These are phyloP conservation scores for Coprinopsis cinerea DNA, from an alignment of 768 basidiomycete genomes.

Conservation along the genomic window DNA sequence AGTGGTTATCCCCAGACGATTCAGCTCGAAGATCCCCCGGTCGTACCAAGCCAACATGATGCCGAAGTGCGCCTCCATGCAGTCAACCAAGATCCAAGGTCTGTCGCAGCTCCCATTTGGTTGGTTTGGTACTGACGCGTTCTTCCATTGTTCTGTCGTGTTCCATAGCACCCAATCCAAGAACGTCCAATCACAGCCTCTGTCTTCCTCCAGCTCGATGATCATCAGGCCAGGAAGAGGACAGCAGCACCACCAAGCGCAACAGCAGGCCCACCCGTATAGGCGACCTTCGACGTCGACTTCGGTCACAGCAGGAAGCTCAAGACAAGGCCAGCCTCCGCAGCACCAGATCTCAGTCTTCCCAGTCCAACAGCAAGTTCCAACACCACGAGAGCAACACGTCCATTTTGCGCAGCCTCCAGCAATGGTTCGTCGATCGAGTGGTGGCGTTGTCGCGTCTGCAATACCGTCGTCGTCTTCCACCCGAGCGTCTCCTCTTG, in stretches of 20 bases:
- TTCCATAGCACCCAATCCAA: neutral
- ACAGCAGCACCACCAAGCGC: conserved; percentile 9
- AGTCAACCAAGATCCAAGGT: conserved; percentile 12
- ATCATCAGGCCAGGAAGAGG: conserved; percentile 13
- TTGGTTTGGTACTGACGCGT: conserved; percentile 2
- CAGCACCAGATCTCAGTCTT: conserved; percentile 2
- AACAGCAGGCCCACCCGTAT: conserved; percentile 22
- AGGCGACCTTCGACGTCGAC: conserved; percentile 19
- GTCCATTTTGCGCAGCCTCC: conserved; percentile 23
- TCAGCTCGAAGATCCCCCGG: conserved; percentile 14
- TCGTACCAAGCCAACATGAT: conserved; percentile 11
- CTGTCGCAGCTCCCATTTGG: conserved; percentile 1
- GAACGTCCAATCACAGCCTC: neutral
- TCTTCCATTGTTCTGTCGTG: neutral
- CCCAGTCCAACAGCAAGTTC: conserved; percentile 4
- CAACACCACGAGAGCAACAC: conserved; percentile 15
- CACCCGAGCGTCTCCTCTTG: conserved; percentile 19
- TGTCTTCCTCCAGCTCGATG: neutral
- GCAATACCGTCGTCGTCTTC: conserved; percentile 18
- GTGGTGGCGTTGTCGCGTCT: conserved; percentile 14
- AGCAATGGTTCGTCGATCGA: conserved; percentile 5
- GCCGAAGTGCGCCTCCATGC: conserved; percentile 13
- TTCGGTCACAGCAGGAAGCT: conserved; percentile 6
- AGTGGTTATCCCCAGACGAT: conserved; percentile 10
- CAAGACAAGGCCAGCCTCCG: conserved; percentile 4